phyloP scores from a whole-genome alignment of 257 asterid species.

The Solanum neorickii region DNA sequence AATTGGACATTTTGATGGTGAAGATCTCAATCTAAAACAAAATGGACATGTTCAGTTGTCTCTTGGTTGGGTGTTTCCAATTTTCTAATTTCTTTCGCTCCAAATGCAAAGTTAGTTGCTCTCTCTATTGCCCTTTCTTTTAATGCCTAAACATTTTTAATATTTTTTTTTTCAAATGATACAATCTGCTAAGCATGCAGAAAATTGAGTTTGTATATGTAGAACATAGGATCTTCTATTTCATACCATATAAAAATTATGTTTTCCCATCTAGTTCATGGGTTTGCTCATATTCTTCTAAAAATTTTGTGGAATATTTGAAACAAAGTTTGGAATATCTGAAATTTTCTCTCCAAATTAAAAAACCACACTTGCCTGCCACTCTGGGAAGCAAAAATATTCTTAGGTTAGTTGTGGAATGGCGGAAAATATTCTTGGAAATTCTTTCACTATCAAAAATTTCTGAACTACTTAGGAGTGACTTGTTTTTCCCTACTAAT shows the following conservation, averaged over 20 bases:
- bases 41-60: too few relatives aligned
- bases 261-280: not conserved
- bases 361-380: not conserved
- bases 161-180: not conserved
- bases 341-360: not conserved
- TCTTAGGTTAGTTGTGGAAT: not conserved
- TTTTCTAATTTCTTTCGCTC: too few relatives aligned
- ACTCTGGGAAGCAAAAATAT: not conserved
- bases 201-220: not conserved
- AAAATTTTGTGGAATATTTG: not conserved
- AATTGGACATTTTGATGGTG: too few relatives aligned
- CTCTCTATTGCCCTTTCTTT: too few relatives aligned
- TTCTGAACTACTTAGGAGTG: not conserved
- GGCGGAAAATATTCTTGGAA: not conserved
- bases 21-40: too few relatives aligned
- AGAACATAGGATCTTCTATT: not conserved
- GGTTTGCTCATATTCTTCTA: not conserved
- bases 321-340: not conserved
- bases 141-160: not conserved
- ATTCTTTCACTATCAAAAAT: not conserved
- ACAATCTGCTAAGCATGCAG: not conserved
- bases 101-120: too few relatives aligned
- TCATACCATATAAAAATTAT: not conserved
- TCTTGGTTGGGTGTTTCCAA: too few relatives aligned
- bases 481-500: not conserved